Conservation (phyloP, 1,284 basidiomycete genomes). For the Mycena sp. region DNA sequence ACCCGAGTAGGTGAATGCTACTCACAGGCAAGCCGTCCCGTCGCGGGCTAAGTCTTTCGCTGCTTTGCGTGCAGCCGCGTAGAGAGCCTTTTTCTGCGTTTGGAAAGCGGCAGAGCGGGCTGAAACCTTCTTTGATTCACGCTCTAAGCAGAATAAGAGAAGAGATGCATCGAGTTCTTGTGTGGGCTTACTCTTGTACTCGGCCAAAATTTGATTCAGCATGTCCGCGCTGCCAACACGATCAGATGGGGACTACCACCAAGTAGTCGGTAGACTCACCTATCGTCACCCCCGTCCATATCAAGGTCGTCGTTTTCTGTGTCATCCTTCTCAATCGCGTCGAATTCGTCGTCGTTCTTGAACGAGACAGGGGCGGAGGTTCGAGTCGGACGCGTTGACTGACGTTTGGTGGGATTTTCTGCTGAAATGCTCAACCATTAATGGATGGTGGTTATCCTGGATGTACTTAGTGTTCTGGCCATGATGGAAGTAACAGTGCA, state of each 20-base stretch:
- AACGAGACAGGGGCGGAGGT: no score
- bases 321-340: conserved; percentile 31
- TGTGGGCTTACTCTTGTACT: conserved; percentile 32
- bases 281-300: conserved; percentile 27
- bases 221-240: conserved; percentile 27
- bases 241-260: neutral
- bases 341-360: conserved; percentile 28
- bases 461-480: conserved; percentile 32
- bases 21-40: conserved; percentile 33
- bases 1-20: neutral
- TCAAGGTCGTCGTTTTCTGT: conserved; percentile 30
- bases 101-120: conserved; percentile 37
- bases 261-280: neutral
- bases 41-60: conserved; percentile 35
- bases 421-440: neutral
- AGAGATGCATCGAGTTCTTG: neutral
- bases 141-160: conserved; percentile 29
- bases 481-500: conserved; percentile 21
- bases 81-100: conserved; percentile 40
- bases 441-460: neutral
- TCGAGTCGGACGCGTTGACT: conserved; percentile 25
- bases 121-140: conserved; percentile 37
- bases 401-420: conserved; percentile 23
- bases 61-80: conserved; percentile 33
- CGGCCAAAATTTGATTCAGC: conserved; percentile 32